Conservation (phyloP, 129 eudicot genomes). For the Pulicaria dysenterica region DNA sequence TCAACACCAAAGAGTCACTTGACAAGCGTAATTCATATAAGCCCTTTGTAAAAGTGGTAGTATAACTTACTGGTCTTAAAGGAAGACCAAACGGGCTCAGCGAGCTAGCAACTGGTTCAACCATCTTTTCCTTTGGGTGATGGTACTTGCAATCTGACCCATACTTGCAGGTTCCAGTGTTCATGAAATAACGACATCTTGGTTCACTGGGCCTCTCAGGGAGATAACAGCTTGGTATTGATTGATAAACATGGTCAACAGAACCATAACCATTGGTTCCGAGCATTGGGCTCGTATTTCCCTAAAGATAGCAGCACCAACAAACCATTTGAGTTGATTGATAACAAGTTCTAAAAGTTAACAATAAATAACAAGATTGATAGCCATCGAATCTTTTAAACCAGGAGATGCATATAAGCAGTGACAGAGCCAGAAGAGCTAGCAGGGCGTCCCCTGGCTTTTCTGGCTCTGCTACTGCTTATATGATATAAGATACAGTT, state of each 20-base stretch:
- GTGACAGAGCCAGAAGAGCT: no score
- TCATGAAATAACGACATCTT: slow-evolving; percentile 75
- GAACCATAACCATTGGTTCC: slow-evolving; percentile 36
- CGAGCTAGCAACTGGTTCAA: slow-evolving; percentile 34
- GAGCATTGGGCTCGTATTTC: slow-evolving; percentile 45
- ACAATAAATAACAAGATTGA: no score
- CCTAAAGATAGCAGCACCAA: slow-evolving; percentile 31
- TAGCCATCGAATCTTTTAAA: no score
- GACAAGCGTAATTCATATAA: slow-evolving; percentile 1
- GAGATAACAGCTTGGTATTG: slow-evolving; percentile 37
- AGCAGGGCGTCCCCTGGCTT: no score
- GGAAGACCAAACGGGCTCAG: slow-evolving; percentile 82
- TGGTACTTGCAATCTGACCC: slow-evolving; percentile 77
- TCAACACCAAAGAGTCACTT: slow-evolving; percentile 3
- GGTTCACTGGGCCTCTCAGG: slow-evolving; percentile 86
- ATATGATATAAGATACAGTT: not conserved
- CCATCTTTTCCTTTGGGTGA: slow-evolving; percentile 62
- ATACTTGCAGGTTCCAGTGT: slow-evolving; percentile 69
- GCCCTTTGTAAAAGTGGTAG: not conserved
- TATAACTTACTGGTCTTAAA: slow-evolving; percentile 66
- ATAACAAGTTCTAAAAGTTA: no score
- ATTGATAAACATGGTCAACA: slow-evolving; percentile 37
- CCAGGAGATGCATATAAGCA: no score
- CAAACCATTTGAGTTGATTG: not conserved
- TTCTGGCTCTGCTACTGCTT: not conserved